phyloP scores from a whole-genome alignment of 1,139 yeast genomes.

The Torulaspora globosa region DNA sequence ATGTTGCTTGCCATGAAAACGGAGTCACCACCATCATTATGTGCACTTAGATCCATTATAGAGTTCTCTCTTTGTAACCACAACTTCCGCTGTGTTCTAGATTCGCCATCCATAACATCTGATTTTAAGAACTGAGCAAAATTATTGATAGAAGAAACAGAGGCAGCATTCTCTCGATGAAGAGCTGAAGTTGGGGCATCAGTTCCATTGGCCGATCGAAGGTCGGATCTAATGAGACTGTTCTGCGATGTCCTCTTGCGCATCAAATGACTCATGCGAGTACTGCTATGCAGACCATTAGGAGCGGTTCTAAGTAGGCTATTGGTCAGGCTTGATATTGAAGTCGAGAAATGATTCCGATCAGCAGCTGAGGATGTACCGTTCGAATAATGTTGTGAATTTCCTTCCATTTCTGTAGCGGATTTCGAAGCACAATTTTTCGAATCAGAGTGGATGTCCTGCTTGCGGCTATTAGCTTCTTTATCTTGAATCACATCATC shows the following conservation, averaged over 20 bases:
- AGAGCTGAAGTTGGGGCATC: slow-evolving; percentile 9
- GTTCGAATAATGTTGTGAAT: slow-evolving; percentile 3
- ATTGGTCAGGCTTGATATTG: slow-evolving; percentile 34
- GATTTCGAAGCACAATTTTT: not conserved
- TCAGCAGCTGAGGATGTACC: slow-evolving; percentile 1
- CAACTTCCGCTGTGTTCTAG: slow-evolving; percentile 75
- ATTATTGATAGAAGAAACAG: slow-evolving; percentile 32
- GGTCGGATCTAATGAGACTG: slow-evolving; percentile 11
- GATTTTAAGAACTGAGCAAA: slow-evolving; percentile 39
- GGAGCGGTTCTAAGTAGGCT: slow-evolving; percentile 27
- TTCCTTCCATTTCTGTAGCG: not conserved
- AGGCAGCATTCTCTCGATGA: slow-evolving; percentile 7
- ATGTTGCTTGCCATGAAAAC: slow-evolving; percentile 50
- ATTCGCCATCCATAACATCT: slow-evolving; percentile 44
- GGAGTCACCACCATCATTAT: slow-evolving; percentile 28
- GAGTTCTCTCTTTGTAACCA: slow-evolving; percentile 82
- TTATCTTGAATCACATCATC: not conserved
- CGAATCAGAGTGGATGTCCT: not conserved
- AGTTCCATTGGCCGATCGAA: slow-evolving; percentile 7
- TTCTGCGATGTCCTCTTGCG: slow-evolving; percentile 17
- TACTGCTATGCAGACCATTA: slow-evolving; percentile 14
- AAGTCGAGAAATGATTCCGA: slow-evolving; percentile 27
- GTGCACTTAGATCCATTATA: slow-evolving; percentile 50
- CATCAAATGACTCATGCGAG: slow-evolving; percentile 18
- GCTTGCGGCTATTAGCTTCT: not conserved